Conservation (phyloP, 129 eudicot species). For the Daucus carota region DNA sequence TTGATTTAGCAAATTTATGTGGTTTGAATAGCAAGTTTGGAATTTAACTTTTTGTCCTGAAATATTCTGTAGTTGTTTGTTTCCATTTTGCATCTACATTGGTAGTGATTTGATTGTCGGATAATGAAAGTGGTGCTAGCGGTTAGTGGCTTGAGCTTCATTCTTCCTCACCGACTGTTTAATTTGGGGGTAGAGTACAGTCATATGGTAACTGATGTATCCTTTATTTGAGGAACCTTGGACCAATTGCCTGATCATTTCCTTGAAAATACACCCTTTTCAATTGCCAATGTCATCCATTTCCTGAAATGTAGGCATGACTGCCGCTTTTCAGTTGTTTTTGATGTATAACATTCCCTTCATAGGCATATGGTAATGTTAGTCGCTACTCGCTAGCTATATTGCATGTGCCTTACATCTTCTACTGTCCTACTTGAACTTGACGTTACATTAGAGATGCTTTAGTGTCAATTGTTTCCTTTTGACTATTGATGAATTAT, state of each 20-base stretch:
- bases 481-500: neutral
- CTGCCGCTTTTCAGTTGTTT: neutral
- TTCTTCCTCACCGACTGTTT: neutral
- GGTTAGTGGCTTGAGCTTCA: neutral
- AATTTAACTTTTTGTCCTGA: neutral
- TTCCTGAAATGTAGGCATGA: neutral
- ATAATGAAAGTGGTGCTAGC: no score
- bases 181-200: neutral
- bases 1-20: neutral
- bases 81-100: neutral
- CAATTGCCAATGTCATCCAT: neutral
- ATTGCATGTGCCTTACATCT: neutral
- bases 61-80: neutral
- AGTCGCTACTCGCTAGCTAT: neutral
- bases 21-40: conserved; percentile 8
- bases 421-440: neutral
- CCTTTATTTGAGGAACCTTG: neutral
- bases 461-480: conserved; percentile 10
- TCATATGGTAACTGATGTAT: neutral
- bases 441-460: conserved; percentile 10
- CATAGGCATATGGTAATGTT: neutral
- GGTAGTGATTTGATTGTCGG: neutral
- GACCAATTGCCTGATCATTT: neutral
- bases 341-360: neutral
- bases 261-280: no score